These are phyloP conservation scores for Paraglomus brasilianum DNA, from an alignment of 192 early-diverging fungal species.

Conservation along the genomic window DNA sequence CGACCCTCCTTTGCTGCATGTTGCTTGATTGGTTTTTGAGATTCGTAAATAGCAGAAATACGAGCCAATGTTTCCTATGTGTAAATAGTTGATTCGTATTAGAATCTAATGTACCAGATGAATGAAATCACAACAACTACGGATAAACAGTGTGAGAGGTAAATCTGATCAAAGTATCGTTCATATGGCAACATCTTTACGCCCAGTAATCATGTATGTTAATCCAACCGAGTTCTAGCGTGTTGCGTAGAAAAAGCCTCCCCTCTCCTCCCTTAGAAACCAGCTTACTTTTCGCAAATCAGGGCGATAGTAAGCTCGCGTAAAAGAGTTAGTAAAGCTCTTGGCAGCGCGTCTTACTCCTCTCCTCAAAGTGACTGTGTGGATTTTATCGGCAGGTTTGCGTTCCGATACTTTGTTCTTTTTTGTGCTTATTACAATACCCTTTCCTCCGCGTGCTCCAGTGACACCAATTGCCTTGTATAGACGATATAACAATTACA, in stretches of 20 bases:
- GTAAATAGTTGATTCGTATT: constrained; percentile 1
- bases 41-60: constrained; percentile 60
- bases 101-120: neutral
- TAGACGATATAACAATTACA: neutral
- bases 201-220: constrained; percentile 42
- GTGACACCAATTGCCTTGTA: constrained; percentile 59
- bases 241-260: constrained; percentile 32
- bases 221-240: constrained; percentile 49
- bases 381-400: constrained; percentile 52
- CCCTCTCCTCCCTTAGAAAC: neutral
- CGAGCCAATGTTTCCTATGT: constrained; percentile 71
- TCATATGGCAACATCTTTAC: constrained; percentile 38
- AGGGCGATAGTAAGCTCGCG: constrained; percentile 63
- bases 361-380: constrained; percentile 59
- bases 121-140: neutral
- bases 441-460: constrained; percentile 54
- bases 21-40: constrained; percentile 62
- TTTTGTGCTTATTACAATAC: constrained; percentile 61
- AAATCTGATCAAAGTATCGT: constrained; percentile 43
- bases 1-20: constrained; percentile 53
- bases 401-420: constrained; percentile 54
- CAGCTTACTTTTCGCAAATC: constrained; percentile 62
- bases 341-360: constrained; percentile 62
- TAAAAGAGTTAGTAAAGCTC: constrained; percentile 61
- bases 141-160: neutral